Conservation (phyloP, 139 green algal genomes). For the Trebouxia sp. region DNA sequence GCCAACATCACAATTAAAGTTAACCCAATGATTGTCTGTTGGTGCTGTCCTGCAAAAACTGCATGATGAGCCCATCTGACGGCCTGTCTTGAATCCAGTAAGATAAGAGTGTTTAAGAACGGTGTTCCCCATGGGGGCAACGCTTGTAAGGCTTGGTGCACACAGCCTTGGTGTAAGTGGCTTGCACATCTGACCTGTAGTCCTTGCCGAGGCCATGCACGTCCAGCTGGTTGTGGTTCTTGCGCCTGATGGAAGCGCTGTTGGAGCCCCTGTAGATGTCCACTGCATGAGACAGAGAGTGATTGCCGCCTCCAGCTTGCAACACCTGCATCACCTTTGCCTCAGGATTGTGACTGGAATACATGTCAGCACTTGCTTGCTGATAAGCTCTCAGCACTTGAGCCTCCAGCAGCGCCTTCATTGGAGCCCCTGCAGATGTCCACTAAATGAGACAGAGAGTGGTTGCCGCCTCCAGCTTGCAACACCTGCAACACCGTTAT, state of each 20-base stretch:
- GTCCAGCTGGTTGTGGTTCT: conserved; percentile 41
- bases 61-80: conserved; percentile 70
- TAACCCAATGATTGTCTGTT: conserved; percentile 49
- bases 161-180: too few relatives aligned
- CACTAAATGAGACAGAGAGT: conserved; percentile 39
- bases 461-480: conserved; percentile 37
- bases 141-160: too few relatives aligned
- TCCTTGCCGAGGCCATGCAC: conserved; percentile 43
- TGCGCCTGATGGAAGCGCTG: conserved; percentile 37
- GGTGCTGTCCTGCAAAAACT: conserved; percentile 53
- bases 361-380: too few relatives aligned
- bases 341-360: too few relatives aligned
- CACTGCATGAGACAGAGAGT: conserved; percentile 39
- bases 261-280: conserved; percentile 52
- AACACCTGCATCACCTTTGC: conserved; percentile 56
- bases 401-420: too few relatives aligned
- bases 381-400: too few relatives aligned
- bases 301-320: conserved; percentile 37
- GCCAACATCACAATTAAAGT: conserved; percentile 53
- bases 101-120: conserved; percentile 69
- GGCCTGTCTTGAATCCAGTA: conserved; percentile 54
- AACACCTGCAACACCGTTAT: conserved; percentile 56
- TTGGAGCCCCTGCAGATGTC: conserved; percentile 52
- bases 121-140: conserved; percentile 66
- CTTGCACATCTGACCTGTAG: conserved; percentile 4